phyloP scores from a whole-genome alignment of 2,329 filamentous ascomycete species.

The Myriosclerotinia duriaeana region DNA sequence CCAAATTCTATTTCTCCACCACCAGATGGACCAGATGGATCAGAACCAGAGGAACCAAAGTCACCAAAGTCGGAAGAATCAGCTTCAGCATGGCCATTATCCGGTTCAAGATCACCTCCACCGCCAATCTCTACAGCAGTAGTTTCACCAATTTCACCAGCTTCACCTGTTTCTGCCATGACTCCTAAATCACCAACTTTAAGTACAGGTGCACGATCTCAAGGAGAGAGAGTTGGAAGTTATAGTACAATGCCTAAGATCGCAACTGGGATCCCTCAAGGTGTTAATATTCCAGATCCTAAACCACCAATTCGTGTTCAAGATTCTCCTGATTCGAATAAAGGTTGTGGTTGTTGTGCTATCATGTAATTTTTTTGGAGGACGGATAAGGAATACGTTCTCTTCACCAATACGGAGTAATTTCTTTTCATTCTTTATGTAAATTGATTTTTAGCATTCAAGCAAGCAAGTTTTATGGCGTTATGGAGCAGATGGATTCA shows the following conservation, averaged over 20 bases:
- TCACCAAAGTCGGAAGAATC: conserved; percentile 37
- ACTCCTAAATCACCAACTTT: conserved; percentile 49
- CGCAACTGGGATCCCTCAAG: conserved; percentile 44
- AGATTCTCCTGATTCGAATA: conserved; percentile 53
- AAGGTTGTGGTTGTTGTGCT: conserved; percentile 50
- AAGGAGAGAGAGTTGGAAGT: conserved; percentile 43
- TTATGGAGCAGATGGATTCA: conserved; percentile 14
- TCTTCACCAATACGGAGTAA: conserved; percentile 8
- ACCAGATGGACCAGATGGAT: conserved; percentile 25
- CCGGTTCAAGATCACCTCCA: conserved; percentile 31
- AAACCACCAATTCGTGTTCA: conserved; percentile 52
- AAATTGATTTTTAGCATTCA: conserved; percentile 16
- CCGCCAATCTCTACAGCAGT: not conserved
- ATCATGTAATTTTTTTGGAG: conserved; percentile 45
- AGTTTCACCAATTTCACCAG: not conserved
- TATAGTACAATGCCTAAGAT: conserved; percentile 51
- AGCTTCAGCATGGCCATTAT: conserved; percentile 61
- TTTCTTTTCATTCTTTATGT: conserved; percentile 9
- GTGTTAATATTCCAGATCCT: conserved; percentile 33
- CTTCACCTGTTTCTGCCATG: not conserved
- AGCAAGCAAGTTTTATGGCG: conserved; percentile 16
- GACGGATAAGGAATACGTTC: conserved; percentile 7
- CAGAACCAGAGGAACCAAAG: conserved; percentile 26
- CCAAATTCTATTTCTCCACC: conserved; percentile 59
- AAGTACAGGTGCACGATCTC: conserved; percentile 47